Conservation (phyloP, 441 rosid genomes). For the Bocquillonia castaneifolia region DNA sequence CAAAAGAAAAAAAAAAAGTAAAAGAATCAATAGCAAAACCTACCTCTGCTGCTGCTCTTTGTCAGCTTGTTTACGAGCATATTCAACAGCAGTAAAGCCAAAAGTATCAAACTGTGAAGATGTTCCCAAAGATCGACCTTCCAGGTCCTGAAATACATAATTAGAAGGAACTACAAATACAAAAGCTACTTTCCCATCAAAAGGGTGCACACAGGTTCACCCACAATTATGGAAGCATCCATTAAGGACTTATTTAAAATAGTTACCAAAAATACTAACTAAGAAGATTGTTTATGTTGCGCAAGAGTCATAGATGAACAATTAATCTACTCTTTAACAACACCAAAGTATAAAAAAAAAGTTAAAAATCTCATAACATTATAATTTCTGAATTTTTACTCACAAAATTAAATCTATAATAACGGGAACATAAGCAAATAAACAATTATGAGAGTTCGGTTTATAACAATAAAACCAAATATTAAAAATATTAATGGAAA, state of each 20-base stretch:
- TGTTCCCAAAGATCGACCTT: constrained; percentile 60
- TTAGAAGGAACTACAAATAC: neutral
- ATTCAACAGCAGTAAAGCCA: constrained; percentile 93
- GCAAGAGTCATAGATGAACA: neutral
- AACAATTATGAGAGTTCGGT: too few species aligned
- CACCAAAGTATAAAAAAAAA: neutral
- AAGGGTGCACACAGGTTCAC: neutral
- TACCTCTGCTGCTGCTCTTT: constrained; percentile 85
- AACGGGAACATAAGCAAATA: neutral
- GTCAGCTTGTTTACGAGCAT: constrained; percentile 81
- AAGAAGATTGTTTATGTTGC: neutral
- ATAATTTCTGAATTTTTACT: neutral
- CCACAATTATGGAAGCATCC: too few species aligned
- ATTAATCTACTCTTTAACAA: constrained; percentile 5
- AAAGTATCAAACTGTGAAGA: constrained; percentile 91
- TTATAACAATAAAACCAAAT: too few species aligned
- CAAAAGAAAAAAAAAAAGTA: constrained; percentile 14
- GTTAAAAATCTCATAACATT: neutral
- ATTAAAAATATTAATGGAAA: too few species aligned
- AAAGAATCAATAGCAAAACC: constrained; percentile 22
- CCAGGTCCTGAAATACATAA: constrained; percentile 64
- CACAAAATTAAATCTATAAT: neutral
- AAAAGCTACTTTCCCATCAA: neutral
- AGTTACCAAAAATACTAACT: too few species aligned
- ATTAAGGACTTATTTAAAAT: too few species aligned